Conservation (phyloP, 768 basidiomycete species). For the Chalciporus pseudorubinellus region DNA sequence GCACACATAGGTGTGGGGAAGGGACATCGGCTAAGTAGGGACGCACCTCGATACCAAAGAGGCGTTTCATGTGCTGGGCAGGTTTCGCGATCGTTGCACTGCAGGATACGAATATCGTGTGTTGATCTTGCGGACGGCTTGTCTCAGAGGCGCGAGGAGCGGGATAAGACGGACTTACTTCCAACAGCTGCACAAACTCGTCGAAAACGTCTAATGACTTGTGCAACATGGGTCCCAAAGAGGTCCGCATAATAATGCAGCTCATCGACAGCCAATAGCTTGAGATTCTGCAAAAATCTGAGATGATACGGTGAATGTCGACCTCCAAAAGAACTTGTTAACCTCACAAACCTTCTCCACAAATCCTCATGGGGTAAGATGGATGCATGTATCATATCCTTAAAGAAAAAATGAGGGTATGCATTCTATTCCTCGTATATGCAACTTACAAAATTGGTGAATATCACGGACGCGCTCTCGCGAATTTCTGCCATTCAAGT, state of each 20-base stretch:
- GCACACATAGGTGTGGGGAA: background rate
- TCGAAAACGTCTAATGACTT: conserved; percentile 72
- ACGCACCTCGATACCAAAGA: conserved; percentile 62
- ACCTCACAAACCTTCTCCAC: conserved; percentile 62
- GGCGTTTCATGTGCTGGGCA: conserved; percentile 65
- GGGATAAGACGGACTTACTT: conserved; percentile 44
- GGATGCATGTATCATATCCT: conserved; percentile 86
- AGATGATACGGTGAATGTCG: background rate
- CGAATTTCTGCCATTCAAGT: conserved; percentile 52
- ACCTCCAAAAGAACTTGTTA: background rate
- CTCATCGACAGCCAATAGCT: conserved; percentile 80
- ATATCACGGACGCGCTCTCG: conserved; percentile 72
- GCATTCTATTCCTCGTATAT: background rate
- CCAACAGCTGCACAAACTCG: conserved; percentile 75
- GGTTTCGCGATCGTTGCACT: conserved; percentile 86
- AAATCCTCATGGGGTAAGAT: conserved; percentile 81
- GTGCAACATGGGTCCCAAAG: conserved; percentile 83
- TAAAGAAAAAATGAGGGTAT: background rate
- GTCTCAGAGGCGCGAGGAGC: background rate
- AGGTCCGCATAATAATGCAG: conserved; percentile 82
- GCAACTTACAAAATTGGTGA: conserved; percentile 79
- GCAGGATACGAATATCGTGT: conserved; percentile 72
- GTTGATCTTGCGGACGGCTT: conserved; percentile 39
- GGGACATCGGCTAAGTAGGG: background rate
- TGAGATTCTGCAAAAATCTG: conserved; percentile 76